Evolutionary conservation across 495 filamentous ascomycete species (phyloP).

Genomic region (Lasiosphaeria hispida): DNA sequence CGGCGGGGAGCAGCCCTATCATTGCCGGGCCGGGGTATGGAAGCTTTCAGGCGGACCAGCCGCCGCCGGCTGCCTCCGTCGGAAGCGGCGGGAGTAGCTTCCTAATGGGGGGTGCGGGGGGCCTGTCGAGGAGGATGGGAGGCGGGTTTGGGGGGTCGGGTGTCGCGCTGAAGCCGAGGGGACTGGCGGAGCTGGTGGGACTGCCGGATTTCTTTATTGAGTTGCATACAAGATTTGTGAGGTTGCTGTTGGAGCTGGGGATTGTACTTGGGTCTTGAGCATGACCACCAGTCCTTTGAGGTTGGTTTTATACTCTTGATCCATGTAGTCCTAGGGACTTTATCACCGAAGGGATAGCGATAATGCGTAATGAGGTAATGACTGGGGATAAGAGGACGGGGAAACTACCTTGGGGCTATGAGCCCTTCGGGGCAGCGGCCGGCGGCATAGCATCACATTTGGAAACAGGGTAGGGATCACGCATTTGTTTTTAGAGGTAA

Average conservation of each 20-base stretch:
- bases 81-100: conserved; percentile 40
- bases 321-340: not conserved
- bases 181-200: conserved; percentile 82
- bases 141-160: conserved; percentile 39
- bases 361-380: conserved; percentile 3
- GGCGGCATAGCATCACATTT: too few species aligned
- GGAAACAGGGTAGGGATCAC: too few species aligned
- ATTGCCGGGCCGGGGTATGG: conserved; percentile 28
- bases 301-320: not conserved
- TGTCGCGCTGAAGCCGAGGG: conserved; percentile 62
- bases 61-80: conserved; percentile 20
- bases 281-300: not conserved
- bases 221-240: conserved; percentile 76
- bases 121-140: conserved; percentile 38
- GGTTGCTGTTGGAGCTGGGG: conserved; percentile 65
- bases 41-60: conserved; percentile 24
- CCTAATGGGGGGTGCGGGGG: conserved; percentile 43
- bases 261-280: conserved; percentile 43
- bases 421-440: too few species aligned
- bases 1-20: conserved; percentile 33
- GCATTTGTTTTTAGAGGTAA: too few species aligned
- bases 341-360: not conserved
- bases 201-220: conserved; percentile 85
- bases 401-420: too few species aligned
- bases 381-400: not conserved